Evolutionary conservation across 257 asterid species (phyloP).

Genomic region (Gardenia jasminoides): DNA sequence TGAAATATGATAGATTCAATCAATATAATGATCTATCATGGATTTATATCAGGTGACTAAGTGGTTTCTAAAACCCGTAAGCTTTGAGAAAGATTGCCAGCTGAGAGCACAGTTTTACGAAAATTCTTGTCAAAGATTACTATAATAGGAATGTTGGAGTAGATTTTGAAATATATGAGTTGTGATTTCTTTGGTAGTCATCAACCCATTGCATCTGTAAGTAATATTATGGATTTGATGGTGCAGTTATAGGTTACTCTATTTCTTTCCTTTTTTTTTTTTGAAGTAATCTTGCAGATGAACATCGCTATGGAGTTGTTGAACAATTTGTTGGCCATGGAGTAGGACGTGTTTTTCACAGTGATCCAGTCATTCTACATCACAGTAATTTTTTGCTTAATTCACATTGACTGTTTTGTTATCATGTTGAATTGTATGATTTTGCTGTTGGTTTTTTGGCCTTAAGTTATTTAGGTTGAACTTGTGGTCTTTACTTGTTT

Average conservation of each 20-base stretch:
- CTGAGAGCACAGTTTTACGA: neutral
- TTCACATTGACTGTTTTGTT: neutral
- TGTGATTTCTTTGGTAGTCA: neutral
- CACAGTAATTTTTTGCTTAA: slow-evolving; percentile 50
- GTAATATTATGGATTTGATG: neutral
- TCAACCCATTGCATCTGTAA: neutral
- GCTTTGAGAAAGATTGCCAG: neutral
- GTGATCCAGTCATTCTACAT: slow-evolving; percentile 87
- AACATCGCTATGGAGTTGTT: slow-evolving; percentile 77
- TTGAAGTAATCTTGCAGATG: slow-evolving; percentile 85
- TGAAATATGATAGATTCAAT: neutral
- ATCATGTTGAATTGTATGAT: neutral
- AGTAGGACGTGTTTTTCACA: slow-evolving; percentile 86
- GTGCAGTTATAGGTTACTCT: slow-evolving; percentile 5
- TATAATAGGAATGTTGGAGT: neutral
- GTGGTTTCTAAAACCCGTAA: neutral
- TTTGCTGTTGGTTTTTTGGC: neutral
- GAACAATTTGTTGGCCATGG: slow-evolving; percentile 96
- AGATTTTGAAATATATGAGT: neutral
- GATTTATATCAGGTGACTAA: neutral
- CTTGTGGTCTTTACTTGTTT: neutral
- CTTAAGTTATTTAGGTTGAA: neutral
- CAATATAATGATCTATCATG: neutral
- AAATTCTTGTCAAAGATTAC: neutral
- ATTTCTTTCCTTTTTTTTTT: slow-evolving; percentile 29